Conservation (phyloP, 768 basidiomycete genomes). For the Rhizopogon vesiculosus region DNA sequence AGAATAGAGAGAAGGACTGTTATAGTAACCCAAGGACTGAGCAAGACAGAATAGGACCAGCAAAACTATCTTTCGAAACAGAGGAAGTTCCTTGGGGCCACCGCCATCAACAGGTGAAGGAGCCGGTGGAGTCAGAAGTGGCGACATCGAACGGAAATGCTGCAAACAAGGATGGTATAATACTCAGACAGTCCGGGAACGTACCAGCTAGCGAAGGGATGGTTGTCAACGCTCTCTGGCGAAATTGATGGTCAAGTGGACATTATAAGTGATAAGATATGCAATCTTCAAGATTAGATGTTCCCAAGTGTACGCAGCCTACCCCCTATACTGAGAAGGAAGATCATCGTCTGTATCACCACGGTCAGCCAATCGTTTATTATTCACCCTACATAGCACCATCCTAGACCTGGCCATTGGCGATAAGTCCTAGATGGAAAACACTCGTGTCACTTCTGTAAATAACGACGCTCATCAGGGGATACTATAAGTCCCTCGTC, state of each 20-base stretch:
- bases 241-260: background rate
- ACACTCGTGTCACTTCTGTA: too few relatives aligned
- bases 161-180: background rate
- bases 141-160: conserved; percentile 6
- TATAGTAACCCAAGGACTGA: conserved; percentile 40
- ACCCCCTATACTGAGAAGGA: too few relatives aligned
- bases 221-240: background rate
- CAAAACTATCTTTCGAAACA: conserved; percentile 23
- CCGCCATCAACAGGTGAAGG: conserved; percentile 1
- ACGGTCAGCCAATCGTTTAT: too few relatives aligned
- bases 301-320: too few relatives aligned
- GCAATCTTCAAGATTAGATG: too few relatives aligned
- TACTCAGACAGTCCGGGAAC: background rate
- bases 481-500: too few relatives aligned
- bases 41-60: conserved; percentile 35
- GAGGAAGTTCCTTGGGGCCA: conserved; percentile 11
- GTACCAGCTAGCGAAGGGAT: background rate
- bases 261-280: too few relatives aligned
- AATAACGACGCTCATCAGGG: too few relatives aligned
- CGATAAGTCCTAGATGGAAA: too few relatives aligned
- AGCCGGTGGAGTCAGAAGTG: background rate
- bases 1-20: conserved; percentile 34
- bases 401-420: too few relatives aligned
- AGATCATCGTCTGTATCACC: too few relatives aligned
- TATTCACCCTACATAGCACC: too few relatives aligned